Conservation (phyloP, 2,329 filamentous ascomycete genomes). For the Rachicladosporium sp. region DNA sequence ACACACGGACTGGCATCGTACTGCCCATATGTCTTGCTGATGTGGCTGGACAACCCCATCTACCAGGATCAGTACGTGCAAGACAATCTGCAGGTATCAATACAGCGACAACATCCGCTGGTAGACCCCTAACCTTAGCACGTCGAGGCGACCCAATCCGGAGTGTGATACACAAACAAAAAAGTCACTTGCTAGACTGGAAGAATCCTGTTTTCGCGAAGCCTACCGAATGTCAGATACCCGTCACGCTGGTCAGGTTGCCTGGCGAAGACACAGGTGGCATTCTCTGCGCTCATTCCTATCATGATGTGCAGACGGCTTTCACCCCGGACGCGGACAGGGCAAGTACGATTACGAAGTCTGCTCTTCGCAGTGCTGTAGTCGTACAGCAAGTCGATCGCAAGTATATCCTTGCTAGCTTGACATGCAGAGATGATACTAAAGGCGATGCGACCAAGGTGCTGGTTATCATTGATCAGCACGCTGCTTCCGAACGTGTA, state of each 20-base stretch:
- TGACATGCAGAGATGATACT: constrained; percentile 23
- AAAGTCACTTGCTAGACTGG: constrained; percentile 44
- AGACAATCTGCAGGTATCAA: constrained; percentile 13
- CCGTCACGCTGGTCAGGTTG: constrained; percentile 7
- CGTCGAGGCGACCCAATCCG: constrained; percentile 6
- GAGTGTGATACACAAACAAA: too few species aligned
- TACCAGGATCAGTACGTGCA: too few species aligned
- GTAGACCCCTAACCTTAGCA: constrained; percentile 23
- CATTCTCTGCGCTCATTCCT: too few species aligned
- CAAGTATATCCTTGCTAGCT: constrained; percentile 72
- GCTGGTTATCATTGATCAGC: constrained; percentile 77
- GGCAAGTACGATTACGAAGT: constrained; percentile 42
- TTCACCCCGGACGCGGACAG: too few species aligned
- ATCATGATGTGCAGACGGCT: too few species aligned
- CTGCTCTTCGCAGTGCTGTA: constrained; percentile 45
- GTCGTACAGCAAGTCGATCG: constrained; percentile 74
- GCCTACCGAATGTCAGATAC: constrained; percentile 13
- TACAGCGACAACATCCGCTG: constrained; percentile 15
- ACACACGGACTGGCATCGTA: constrained; percentile 42
- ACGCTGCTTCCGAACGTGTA: constrained; percentile 84
- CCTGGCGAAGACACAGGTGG: too few species aligned
- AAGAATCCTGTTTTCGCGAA: constrained; percentile 62
- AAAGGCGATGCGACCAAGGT: constrained; percentile 17
- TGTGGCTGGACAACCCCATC: neutral
- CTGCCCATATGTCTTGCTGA: constrained; percentile 5